These are phyloP conservation scores for Kwoniella heveanensis DNA, from an alignment of 768 basidiomycete species.

Conservation along the genomic window DNA sequence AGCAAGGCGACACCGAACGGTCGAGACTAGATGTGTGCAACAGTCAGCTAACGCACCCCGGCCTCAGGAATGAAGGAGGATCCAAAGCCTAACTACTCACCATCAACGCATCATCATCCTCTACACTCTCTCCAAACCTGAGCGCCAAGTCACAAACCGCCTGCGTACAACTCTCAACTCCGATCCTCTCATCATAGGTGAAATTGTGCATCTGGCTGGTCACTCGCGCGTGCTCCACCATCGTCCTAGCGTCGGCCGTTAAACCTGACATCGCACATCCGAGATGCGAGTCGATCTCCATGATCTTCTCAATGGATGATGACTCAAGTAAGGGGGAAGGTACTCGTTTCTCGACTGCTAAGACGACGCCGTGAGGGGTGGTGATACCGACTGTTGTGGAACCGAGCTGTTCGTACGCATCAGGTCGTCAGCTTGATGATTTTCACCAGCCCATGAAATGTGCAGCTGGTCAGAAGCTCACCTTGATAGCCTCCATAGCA, in stretches of 20 bases:
- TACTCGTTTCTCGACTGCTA: slow-evolving; percentile 97
- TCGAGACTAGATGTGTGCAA: slow-evolving; percentile 63
- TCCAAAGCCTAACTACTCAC: slow-evolving; percentile 49
- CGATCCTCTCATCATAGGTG: slow-evolving; percentile 94
- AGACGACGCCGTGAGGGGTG: slow-evolving; percentile 84
- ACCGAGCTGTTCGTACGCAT: slow-evolving; percentile 68
- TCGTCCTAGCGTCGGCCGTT: slow-evolving; percentile 96
- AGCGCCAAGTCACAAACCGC: slow-evolving; percentile 96
- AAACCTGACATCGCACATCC: slow-evolving; percentile 96
- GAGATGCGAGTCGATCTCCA: slow-evolving; percentile 97
- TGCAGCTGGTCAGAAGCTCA: slow-evolving; percentile 50
- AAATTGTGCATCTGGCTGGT: slow-evolving; percentile 81
- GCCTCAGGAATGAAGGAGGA: neutral
- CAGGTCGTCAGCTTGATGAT: neutral
- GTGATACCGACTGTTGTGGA: slow-evolving; percentile 96
- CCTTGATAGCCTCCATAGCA: slow-evolving; percentile 99
- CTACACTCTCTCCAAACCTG: slow-evolving; percentile 97
- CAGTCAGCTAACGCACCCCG: neutral
- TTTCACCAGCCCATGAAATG: neutral
- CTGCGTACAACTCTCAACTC: slow-evolving; percentile 96
- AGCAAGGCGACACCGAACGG: slow-evolving; percentile 97
- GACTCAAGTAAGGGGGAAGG: slow-evolving; percentile 95
- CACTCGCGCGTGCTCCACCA: slow-evolving; percentile 99
- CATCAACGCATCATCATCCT: slow-evolving; percentile 99
- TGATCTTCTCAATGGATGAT: slow-evolving; percentile 97